phyloP scores from a whole-genome alignment of 257 asterid genomes.

The Oldenlandia corymbosa region DNA sequence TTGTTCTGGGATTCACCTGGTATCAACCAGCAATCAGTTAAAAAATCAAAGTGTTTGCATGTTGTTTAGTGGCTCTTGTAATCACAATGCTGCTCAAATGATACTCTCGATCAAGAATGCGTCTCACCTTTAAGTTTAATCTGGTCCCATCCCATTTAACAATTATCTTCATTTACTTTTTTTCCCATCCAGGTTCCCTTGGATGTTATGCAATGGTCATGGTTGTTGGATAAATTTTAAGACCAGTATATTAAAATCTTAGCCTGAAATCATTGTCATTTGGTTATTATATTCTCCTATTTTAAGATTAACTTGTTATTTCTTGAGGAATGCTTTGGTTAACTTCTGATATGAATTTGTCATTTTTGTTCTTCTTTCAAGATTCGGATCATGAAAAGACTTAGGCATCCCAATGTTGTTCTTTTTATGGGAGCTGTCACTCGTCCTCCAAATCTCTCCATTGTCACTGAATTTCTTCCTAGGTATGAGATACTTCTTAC shows the following conservation, averaged over 20 bases:
- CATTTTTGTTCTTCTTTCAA: conserved; percentile 33
- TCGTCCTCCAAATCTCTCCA: conserved; percentile 94
- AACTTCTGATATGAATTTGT: conserved; percentile 11
- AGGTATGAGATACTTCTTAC: conserved; percentile 47
- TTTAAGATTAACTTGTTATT: not conserved
- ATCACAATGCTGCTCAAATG: not conserved
- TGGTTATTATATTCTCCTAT: not conserved
- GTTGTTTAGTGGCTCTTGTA: not conserved
- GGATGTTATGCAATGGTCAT: not conserved
- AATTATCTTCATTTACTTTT: not conserved
- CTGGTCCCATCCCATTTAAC: not conserved
- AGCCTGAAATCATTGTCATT: not conserved
- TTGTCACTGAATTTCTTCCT: conserved; percentile 90
- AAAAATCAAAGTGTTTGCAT: not conserved
- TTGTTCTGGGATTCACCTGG: not conserved
- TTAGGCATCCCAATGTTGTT: conserved; percentile 92
- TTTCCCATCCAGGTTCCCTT: conserved; percentile 4
- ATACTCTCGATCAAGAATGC: not conserved
- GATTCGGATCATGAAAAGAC: conserved; percentile 81
- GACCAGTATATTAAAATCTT: not conserved
- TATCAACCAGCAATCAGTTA: not conserved
- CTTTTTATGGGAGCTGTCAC: conserved; percentile 98
- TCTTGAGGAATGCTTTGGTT: not conserved
- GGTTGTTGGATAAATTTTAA: not conserved
- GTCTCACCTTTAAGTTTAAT: not conserved